Evolutionary conservation across 768 basidiomycete genomes (phyloP).

Genomic region (Filobasidium floriforme): DNA sequence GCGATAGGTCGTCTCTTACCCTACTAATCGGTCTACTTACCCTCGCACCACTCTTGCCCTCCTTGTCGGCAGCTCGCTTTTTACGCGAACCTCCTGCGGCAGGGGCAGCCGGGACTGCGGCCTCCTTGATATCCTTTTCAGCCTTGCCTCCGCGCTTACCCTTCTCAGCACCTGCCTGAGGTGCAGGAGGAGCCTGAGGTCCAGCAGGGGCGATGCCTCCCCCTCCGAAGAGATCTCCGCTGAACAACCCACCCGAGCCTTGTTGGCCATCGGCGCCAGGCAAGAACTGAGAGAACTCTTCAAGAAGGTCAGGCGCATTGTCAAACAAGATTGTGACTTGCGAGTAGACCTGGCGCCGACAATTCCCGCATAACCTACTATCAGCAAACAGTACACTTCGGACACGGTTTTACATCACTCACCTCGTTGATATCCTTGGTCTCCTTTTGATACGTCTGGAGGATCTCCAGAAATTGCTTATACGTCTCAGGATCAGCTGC

Average conservation of each 20-base stretch:
- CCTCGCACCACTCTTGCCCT: slow-evolving; percentile 32
- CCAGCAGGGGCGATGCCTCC: slow-evolving; percentile 16
- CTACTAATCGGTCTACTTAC: slow-evolving; percentile 26
- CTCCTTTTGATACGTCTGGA: slow-evolving; percentile 53
- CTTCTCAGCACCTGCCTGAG: slow-evolving; percentile 10
- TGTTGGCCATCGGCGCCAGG: slow-evolving; percentile 35
- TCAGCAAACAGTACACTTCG: background rate
- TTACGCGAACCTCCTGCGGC: slow-evolving; percentile 13
- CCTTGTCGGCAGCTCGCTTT: slow-evolving; percentile 21
- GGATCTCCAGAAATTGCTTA: slow-evolving; percentile 50
- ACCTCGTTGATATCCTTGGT: slow-evolving; percentile 54
- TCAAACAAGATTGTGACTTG: slow-evolving; percentile 46
- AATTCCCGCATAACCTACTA: too few relatives aligned
- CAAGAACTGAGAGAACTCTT: slow-evolving; percentile 46
- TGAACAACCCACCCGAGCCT: slow-evolving; percentile 28
- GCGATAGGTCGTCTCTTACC: background rate
- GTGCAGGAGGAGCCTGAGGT: slow-evolving; percentile 7
- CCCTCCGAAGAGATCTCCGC: slow-evolving; percentile 30
- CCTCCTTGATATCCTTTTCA: slow-evolving; percentile 21
- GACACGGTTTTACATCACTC: background rate
- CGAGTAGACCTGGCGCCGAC: slow-evolving; percentile 38
- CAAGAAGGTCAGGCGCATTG: slow-evolving; percentile 44
- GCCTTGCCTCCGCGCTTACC: slow-evolving; percentile 27
- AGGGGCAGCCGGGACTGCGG: background rate
- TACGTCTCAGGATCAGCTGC: slow-evolving; percentile 75